Evolutionary conservation across 371 early-diverging fungal genomes (phyloP).

Genomic region (Mucor ambiguus): DNA sequence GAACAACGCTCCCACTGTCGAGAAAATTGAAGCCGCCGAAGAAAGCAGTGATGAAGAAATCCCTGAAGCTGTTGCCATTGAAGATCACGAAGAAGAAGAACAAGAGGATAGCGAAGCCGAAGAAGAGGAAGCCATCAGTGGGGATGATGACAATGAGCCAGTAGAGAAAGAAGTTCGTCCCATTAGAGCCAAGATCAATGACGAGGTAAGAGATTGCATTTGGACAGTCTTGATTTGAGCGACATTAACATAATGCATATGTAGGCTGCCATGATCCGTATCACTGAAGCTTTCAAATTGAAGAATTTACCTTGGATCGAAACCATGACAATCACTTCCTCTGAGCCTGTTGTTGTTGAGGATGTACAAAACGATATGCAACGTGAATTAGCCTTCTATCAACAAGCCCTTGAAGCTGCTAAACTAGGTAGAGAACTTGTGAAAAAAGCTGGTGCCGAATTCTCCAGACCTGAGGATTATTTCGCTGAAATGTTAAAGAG

Average conservation of each 20-base stretch:
- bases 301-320: slow-evolving; percentile 82
- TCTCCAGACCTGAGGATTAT: slow-evolving; percentile 86
- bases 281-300: slow-evolving; percentile 69
- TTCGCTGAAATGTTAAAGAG: slow-evolving; percentile 96
- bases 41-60: slow-evolving; percentile 12
- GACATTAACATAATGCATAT: neutral
- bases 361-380: slow-evolving; percentile 86
- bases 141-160: slow-evolving; percentile 25
- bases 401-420: slow-evolving; percentile 87
- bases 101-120: slow-evolving; percentile 21
- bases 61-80: slow-evolving; percentile 18
- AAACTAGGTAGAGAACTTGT: slow-evolving; percentile 62
- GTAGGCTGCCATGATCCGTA: slow-evolving; percentile 62
- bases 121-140: slow-evolving; percentile 14
- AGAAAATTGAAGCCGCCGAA: slow-evolving; percentile 12
- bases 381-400: slow-evolving; percentile 87
- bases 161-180: slow-evolving; percentile 28
- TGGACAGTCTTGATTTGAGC: neutral
- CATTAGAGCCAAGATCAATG: slow-evolving; percentile 41
- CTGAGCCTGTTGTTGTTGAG: slow-evolving; percentile 55
- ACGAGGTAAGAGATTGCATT: slow-evolving; percentile 21
- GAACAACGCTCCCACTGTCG: slow-evolving; percentile 6
- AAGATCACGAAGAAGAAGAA: slow-evolving; percentile 11
- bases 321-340: slow-evolving; percentile 72
- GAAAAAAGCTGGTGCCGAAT: slow-evolving; percentile 68